Conservation (phyloP, 73 alveolate species). For the Durusdinium trenchii region DNA sequence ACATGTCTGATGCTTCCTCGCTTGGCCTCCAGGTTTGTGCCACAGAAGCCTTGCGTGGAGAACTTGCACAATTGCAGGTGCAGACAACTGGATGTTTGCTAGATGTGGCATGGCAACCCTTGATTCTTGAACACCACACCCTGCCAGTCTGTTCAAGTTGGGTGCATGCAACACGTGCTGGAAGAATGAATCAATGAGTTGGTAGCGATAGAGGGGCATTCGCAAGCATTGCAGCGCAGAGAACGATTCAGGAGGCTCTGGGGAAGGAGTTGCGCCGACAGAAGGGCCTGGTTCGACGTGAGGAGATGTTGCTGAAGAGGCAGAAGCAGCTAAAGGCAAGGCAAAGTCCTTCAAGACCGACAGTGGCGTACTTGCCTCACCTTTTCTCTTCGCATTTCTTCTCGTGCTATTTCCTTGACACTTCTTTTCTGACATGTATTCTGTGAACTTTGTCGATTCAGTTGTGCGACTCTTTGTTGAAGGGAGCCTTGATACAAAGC, state of each 20-base stretch:
- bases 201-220: too few species aligned
- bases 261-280: conserved; percentile 19
- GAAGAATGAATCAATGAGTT: neutral
- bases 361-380: too few species aligned
- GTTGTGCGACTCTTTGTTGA: neutral
- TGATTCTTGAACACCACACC: neutral
- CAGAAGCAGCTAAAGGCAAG: conserved; percentile 38
- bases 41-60: neutral
- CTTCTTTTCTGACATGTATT: too few species aligned
- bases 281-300: conserved; percentile 9
- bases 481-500: conserved; percentile 44
- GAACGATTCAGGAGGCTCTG: neutral
- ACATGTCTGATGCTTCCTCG: neutral
- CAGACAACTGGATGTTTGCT: neutral
- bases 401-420: neutral
- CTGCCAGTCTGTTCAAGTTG: neutral
- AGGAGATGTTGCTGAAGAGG: neutral
- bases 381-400: neutral
- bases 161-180: neutral
- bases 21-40: neutral
- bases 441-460: neutral
- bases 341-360: neutral
- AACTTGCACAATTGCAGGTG: conserved; percentile 29
- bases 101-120: neutral
- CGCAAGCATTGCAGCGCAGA: neutral